Evolutionary conservation across 148 eudicot genomes (phyloP), one percentile per base, ranked within the genome.

Genomic region (Silene uniflora): DNA sequence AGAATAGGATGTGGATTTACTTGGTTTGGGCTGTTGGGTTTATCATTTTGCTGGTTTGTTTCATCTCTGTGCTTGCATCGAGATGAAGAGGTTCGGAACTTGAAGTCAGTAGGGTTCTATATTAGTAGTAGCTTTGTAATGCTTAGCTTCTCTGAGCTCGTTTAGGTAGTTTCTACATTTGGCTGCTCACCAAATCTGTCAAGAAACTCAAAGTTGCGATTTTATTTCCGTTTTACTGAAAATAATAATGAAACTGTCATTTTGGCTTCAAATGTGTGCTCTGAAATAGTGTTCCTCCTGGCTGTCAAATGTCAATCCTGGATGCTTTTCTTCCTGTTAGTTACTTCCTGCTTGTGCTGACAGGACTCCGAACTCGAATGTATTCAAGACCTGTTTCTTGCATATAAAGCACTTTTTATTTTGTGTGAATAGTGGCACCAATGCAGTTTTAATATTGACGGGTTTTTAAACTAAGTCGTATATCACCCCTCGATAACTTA

Each of bases 1-100:
- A 55, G 75, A 73, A 74, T 16, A 86, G 62, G 69, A 83, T 52
- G 18, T 85, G 88, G 89, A 63, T 86, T 47, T 80, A 46, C 32
- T 87, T 85, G 87, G 83, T 90, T 83, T 85, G 68, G 84, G 83
- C 79, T 83, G 69, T 86, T 5, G 87, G 63, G 47, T 23, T 89
- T 16, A 72, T 91, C 13, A 84, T 91, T 42, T 23, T 92, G 72
- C 60, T 89, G 74, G 90, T 86, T 17, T 87, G 91, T 79, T 35
- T 92, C 32, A 76, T 90, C 69, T 83, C 85, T 24, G 54, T 79
- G 75, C 55, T 86, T 29, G 67, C 84, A 79, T 74, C 84, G 82
- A 83, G 67, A 65, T 71, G 25, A 66, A 66, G 11, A 9, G 16
- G 4, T 10, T 55, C 1, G 44, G 52, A 59, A 39, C 44, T 69